Evolutionary conservation across 2,329 filamentous ascomycete species (phyloP), one percentile per base, ranked within the genome.

Genomic region (Emericellopsis cladophorae): DNA sequence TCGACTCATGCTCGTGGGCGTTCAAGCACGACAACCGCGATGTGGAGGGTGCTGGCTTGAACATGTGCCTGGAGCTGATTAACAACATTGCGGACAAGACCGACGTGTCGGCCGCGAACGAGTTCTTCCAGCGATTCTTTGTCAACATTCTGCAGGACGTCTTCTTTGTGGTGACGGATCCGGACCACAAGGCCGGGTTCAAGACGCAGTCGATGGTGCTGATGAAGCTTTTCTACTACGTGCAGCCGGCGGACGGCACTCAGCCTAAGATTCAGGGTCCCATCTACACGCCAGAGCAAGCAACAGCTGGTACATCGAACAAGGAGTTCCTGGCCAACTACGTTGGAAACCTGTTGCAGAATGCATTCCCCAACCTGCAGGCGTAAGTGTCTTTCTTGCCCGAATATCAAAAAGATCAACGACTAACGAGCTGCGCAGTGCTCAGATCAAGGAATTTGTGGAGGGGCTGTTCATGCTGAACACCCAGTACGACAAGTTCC

Each of bases 1-100:
- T 98, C 50, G 92, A 98, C 61, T 94, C 90, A 31, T 98, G 93
- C 71, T 88, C 96, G 74, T 98, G 92, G 93, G 92, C 93, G n/a
- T 95, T 90, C 70, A 98, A 98, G 70, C 92, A 98, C 63, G 92
- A 98, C 67, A 98, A 98, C 65, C 84, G 92, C 45, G 88, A 95
- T 57, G 92, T 98, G 24, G 92, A 98, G 64, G 87, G 85, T 50
- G 93, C 92, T 32, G 92, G 92, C 45, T 77, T 98, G 45, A 92
- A 89, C 63, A 98, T 98, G 92, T 96, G 90, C 61, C 78, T 95
- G 50, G 92, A 98, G 65, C 72, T 98, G 48, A 89, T 98, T 58
- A 90, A 84, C 64, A 98, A 98, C 65, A 95, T 98, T 68, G 87
- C 90, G 8, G 90, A 95, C 53, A 81, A 95, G 58, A 82, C 88